Percentiles rank a stretch among this genome's conserved stretches.
Conservation (phyloP, 2,329 filamentous ascomycete species). For the Claviceps lovelessii region DNA sequence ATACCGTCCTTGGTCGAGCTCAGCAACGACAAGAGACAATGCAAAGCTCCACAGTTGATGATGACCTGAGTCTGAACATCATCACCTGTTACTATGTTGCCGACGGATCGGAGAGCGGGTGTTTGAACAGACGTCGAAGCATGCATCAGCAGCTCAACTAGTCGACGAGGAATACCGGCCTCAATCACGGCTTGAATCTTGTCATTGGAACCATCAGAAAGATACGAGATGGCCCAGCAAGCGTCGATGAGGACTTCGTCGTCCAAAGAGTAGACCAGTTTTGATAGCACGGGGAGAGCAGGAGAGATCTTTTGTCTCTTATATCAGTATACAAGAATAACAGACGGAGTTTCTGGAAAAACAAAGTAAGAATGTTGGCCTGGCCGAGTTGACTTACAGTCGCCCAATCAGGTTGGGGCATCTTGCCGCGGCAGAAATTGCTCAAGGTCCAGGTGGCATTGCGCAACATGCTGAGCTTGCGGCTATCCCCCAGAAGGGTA, state of each 20-base stretch:
- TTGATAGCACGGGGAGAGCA: conserved; percentile 84
- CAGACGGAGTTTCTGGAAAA: not conserved
- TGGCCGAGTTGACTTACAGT: conserved; percentile 46
- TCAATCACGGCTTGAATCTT: conserved; percentile 99
- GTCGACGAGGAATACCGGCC: conserved; percentile 86
- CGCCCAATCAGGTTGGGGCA: conserved; percentile 93
- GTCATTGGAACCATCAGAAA: conserved; percentile 95
- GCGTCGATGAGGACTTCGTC: conserved; percentile 97
- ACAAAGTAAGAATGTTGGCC: not conserved
- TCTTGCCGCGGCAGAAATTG: conserved; percentile 99
- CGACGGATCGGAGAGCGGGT: conserved; percentile 87
- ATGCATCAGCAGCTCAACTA: conserved; percentile 96
- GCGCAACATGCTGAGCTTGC: conserved; percentile 96
- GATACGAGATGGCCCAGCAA: conserved; percentile 98
- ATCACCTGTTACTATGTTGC: conserved; percentile 97
- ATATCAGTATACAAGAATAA: not conserved
- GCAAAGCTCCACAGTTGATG: conserved; percentile 91
- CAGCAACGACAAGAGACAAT: conserved; percentile 81
- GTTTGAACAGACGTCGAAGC: conserved; percentile 97
- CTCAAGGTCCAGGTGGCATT: conserved; percentile 98
- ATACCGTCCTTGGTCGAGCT: conserved; percentile 98
- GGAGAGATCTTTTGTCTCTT: conserved; percentile 64
- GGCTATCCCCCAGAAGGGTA: conserved; percentile 82
- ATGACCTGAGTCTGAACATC: conserved; percentile 98
- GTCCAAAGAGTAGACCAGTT: conserved; percentile 95